Conservation (phyloP, 352 stramenopile genomes). For the Phytopythium helicoides region DNA sequence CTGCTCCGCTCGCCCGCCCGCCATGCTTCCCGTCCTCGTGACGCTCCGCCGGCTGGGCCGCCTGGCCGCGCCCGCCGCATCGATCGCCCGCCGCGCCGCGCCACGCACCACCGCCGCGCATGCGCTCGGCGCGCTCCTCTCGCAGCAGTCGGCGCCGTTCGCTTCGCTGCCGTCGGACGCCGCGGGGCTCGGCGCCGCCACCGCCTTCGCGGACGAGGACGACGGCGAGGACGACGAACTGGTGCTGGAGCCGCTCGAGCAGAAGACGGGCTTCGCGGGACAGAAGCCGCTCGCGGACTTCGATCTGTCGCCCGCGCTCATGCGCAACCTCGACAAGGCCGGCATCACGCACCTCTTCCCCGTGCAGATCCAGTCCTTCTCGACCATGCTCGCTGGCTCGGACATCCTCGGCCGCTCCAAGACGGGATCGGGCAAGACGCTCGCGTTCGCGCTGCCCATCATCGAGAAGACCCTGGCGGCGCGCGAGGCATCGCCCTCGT, state of each 20-base stretch:
- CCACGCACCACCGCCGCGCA: constrained; percentile 4
- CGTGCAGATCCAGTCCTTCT: constrained; percentile 81
- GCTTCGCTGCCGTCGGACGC: constrained; percentile 7
- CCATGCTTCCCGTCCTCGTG: constrained; percentile 30
- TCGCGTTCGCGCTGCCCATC: constrained; percentile 76
- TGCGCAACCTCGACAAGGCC: constrained; percentile 50
- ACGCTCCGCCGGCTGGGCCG: constrained; percentile 30
- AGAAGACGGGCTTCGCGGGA: constrained; percentile 54
- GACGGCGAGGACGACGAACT: constrained; percentile 24
- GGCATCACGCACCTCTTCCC: constrained; percentile 85
- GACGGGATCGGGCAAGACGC: constrained; percentile 80
- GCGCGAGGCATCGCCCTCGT: constrained; percentile 15
- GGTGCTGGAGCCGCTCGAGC: constrained; percentile 38
- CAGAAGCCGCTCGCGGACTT: constrained; percentile 76
- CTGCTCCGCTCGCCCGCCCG: neutral
- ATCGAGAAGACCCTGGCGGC: constrained; percentile 67
- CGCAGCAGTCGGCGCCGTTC: constrained; percentile 11
- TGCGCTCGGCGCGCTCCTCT: constrained; percentile 1
- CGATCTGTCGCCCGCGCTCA: constrained; percentile 48
- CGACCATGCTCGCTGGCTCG: constrained; percentile 71
- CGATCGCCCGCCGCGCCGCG: constrained; percentile 7
- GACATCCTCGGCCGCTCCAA: constrained; percentile 86
- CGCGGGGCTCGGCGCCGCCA: constrained; percentile 4
- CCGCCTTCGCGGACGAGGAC: constrained; percentile 11
- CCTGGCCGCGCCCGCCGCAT: constrained; percentile 17